These are phyloP conservation scores for Seminavis robusta DNA, from an alignment of 108 stramenopile species.

Conservation along the genomic window DNA sequence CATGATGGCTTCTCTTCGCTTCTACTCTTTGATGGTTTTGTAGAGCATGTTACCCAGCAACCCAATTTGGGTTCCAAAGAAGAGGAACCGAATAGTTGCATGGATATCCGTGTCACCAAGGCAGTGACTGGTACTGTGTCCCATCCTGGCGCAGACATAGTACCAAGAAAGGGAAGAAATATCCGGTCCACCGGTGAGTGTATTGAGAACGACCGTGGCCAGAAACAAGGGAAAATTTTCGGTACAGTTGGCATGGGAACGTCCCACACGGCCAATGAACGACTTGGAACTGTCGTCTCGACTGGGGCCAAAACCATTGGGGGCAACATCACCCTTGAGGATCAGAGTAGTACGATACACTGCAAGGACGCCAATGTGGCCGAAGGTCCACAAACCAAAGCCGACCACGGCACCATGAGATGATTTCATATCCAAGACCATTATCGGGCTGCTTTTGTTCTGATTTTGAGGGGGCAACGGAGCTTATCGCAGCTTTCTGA, in stretches of 20 bases:
- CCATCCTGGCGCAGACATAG: background rate
- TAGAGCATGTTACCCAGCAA: too few relatives aligned
- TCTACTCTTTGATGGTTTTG: too few relatives aligned
- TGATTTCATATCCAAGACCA: too few relatives aligned
- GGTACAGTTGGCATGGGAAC: conserved; percentile 1
- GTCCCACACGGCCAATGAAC: background rate
- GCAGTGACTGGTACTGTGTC: background rate
- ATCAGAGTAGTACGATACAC: background rate
- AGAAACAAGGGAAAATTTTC: conserved; percentile 1
- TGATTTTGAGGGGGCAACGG: too few relatives aligned
- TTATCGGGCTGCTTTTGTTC: too few relatives aligned
- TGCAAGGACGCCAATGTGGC: too few relatives aligned
- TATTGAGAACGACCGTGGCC: background rate
- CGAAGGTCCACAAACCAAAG: too few relatives aligned
- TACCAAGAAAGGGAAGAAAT: background rate
- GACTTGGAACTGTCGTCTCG: background rate
- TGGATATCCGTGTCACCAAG: background rate
- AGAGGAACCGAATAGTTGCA: too few relatives aligned
- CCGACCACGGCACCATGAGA: too few relatives aligned
- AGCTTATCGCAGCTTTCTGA: too few relatives aligned
- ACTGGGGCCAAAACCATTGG: conserved; percentile 1
- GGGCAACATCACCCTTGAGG: background rate
- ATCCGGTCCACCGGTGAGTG: background rate
- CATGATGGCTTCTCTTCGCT: too few relatives aligned
- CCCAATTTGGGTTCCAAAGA: too few relatives aligned